Evolutionary conservation across 1,139 yeast species (phyloP).

Genomic region (Lodderomyces theae): DNA sequence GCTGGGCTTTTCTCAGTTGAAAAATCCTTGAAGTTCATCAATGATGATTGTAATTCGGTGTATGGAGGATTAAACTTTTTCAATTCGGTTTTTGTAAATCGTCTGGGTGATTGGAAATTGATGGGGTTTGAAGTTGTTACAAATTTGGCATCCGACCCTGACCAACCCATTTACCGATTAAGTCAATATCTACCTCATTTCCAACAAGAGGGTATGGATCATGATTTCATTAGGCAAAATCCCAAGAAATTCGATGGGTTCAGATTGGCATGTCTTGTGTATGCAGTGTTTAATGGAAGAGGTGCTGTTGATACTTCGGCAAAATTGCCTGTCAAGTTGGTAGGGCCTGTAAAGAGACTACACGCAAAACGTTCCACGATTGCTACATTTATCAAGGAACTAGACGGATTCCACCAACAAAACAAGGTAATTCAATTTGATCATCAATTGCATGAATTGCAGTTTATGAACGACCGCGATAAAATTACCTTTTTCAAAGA

Average conservation of each 20-base stretch:
- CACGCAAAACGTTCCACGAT: slow-evolving; percentile 44
- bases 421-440: slow-evolving; percentile 47
- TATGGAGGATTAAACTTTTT: slow-evolving; percentile 59
- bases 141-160: slow-evolving; percentile 48
- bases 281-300: slow-evolving; percentile 30
- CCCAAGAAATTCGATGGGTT: slow-evolving; percentile 63
- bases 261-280: slow-evolving; percentile 58
- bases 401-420: slow-evolving; percentile 38
- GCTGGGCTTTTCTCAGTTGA: slow-evolving; percentile 62
- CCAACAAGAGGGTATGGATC: slow-evolving; percentile 8
- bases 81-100: slow-evolving; percentile 60
- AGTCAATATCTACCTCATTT: slow-evolving; percentile 12
- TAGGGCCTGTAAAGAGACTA: slow-evolving; percentile 10
- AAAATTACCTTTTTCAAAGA: slow-evolving; percentile 52
- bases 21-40: slow-evolving; percentile 58
- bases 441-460: slow-evolving; percentile 50
- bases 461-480: slow-evolving; percentile 48
- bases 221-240: slow-evolving; percentile 25
- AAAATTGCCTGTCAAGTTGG: slow-evolving; percentile 10
- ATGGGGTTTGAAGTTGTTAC: slow-evolving; percentile 79
- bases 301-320: slow-evolving; percentile 19
- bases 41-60: slow-evolving; percentile 59
- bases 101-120: slow-evolving; percentile 78
- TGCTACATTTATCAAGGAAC: slow-evolving; percentile 49
- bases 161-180: slow-evolving; percentile 42